Base-by-base conservation (phyloP, 768 basidiomycete species). In the Russula foetens region DNA sequence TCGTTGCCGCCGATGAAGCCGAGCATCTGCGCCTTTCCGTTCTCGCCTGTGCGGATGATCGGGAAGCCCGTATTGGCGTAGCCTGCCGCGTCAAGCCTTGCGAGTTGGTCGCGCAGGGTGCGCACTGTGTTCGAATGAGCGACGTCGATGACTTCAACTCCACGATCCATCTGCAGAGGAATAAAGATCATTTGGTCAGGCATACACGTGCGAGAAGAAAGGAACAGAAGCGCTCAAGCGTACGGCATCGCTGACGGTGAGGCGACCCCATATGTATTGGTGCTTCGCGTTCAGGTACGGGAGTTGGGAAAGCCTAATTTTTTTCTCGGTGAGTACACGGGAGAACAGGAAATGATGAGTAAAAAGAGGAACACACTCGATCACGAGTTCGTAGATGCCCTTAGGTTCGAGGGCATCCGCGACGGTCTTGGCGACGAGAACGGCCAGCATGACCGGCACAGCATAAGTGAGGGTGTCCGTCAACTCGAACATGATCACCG, bases 371-470 rank as follows among this genome's bases (percentile, higher is more conserved):
- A 35, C 78, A 45, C 57, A 86, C 77, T 94, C 92, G 57, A 98
- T 98, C 59, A 92, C 92, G 39, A 98, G 82, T 71, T 99, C 97
- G 69, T 98, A 99, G 57, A 99, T 98, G 9, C 94, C 94, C 69
- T 94, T 92, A 2, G 90, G 90, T 70, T 95, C 90, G 58, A 97
- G 71, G 1, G 85, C 84, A 70, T 95, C 92, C 8, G 92, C 92
- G 0, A 92, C 83, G 0, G 90, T 92, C 76, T 95, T 96, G 24
- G 91, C 91, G 19, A 94, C 88, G 23, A 98, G 81, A 17, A 99
- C 83, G 17, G 84, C 77, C 45, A 95, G 73, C 92, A 94, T 94
- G 59, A 94, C 84, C 17, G 92, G 92, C 7, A 92, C 88, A 14
- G 84, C 88, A 73, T 98, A 98, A 2, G 90, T 93, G 65, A 99